A percentile compares a stretch with the other conserved stretches of the same genome.
Evolutionary conservation across 495 filamentous ascomycete species (phyloP).

Genomic region (Neurospora sp.): DNA sequence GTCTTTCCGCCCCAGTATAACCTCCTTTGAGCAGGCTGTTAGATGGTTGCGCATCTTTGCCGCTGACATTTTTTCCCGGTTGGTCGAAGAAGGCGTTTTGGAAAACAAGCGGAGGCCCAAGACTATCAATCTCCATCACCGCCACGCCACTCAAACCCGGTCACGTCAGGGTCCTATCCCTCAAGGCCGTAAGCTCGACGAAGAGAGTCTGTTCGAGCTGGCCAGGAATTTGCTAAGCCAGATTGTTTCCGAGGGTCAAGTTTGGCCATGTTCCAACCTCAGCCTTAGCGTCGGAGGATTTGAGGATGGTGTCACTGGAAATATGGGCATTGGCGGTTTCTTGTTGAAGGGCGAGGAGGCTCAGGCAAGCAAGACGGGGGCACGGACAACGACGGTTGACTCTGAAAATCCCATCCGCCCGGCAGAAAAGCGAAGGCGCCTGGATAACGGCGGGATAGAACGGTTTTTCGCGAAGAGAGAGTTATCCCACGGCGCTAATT

Average conservation of each 20-base stretch:
- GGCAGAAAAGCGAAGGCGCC: slow-evolving; percentile 43
- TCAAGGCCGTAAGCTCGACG: slow-evolving; percentile 59
- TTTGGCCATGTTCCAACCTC: slow-evolving; percentile 82
- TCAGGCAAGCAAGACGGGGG: slow-evolving; percentile 30
- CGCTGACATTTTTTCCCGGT: slow-evolving; percentile 80
- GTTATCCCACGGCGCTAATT: slow-evolving; percentile 15
- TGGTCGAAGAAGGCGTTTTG: slow-evolving; percentile 85
- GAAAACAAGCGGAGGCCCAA: slow-evolving; percentile 82
- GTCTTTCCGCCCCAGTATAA: slow-evolving; percentile 82
- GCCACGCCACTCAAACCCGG: slow-evolving; percentile 57
- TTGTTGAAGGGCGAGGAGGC: slow-evolving; percentile 70
- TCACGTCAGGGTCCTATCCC: slow-evolving; percentile 71
- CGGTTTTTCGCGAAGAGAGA: slow-evolving; percentile 46
- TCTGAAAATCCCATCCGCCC: slow-evolving; percentile 25
- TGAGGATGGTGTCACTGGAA: slow-evolving; percentile 75
- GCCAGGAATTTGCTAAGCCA: slow-evolving; percentile 68
- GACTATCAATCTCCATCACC: slow-evolving; percentile 73
- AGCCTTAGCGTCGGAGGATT: slow-evolving; percentile 81
- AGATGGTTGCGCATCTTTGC: slow-evolving; percentile 89
- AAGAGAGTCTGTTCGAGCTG: slow-evolving; percentile 63
- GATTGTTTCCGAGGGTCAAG: slow-evolving; percentile 61
- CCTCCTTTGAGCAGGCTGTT: slow-evolving; percentile 64
- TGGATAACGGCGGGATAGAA: slow-evolving; percentile 40
- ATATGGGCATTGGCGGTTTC: slow-evolving; percentile 78
- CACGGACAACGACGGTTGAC: slow-evolving; percentile 11